Percentiles rank a stretch among this genome's conserved stretches.
Conservation (phyloP, 345 rosid genomes). For the Fremontodendron californicum region DNA sequence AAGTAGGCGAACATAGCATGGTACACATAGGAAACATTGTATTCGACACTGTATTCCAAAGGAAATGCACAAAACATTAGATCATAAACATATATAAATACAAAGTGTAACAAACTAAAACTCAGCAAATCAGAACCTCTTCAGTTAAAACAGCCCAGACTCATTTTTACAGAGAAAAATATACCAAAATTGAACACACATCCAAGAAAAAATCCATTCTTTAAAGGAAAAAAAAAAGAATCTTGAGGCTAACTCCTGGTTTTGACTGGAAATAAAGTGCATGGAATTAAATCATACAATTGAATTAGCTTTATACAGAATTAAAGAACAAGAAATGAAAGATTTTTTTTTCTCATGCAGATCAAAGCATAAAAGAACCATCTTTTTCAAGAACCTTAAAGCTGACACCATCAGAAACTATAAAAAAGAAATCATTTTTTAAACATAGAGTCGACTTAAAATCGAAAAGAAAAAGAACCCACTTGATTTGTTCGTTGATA, state of each 20-base stretch:
- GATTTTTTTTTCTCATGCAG: background rate
- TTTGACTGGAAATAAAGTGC: background rate
- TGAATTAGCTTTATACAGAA: background rate
- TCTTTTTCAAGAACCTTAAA: background rate
- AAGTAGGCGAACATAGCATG: slow-evolving; percentile 89
- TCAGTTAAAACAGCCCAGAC: slow-evolving; percentile 1
- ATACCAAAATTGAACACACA: background rate
- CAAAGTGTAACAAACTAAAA: background rate
- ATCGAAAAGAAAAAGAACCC: background rate
- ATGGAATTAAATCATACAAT: background rate
- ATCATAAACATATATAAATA: background rate
- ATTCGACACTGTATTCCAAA: slow-evolving; percentile 65
- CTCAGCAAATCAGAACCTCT: background rate
- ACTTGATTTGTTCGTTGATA: slow-evolving; percentile 92
- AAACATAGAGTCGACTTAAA: background rate
- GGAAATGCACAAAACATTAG: background rate
- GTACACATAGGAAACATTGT: slow-evolving; percentile 86
- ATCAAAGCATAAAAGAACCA: background rate
- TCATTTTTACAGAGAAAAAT: background rate
- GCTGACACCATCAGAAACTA: background rate
- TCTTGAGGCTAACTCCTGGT: background rate
- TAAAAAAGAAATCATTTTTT: background rate
- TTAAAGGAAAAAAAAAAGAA: background rate
- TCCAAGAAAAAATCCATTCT: background rate
- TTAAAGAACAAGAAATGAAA: background rate